Conservation (phyloP, 176 grass and related monocot species). For the Aegilops longissima region DNA sequence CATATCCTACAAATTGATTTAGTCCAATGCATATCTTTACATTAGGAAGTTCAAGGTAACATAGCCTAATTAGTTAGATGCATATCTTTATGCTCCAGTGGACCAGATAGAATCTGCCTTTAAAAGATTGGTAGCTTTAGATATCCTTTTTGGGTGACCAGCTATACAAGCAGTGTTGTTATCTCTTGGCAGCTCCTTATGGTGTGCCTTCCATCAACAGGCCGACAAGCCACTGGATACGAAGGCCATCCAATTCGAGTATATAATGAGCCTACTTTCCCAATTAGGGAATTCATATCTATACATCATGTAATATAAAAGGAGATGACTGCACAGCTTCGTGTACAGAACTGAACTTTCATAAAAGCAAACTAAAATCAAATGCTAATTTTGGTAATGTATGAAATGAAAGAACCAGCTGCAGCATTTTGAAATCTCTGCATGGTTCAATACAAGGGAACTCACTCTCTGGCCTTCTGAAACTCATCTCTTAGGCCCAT, state of each 20-base stretch:
- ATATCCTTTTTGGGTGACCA: neutral
- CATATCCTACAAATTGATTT: neutral
- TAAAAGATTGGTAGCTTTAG: neutral
- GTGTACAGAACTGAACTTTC: conserved; percentile 23
- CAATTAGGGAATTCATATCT: conserved; percentile 22
- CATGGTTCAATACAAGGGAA: conserved; percentile 32
- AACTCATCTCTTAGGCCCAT: conserved; percentile 99
- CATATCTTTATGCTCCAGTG: neutral
- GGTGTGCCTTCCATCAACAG: neutral
- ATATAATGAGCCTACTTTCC: neutral
- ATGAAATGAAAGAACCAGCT: conserved; percentile 2
- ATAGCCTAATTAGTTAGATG: neutral
- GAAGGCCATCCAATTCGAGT: neutral
- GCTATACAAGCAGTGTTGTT: neutral
- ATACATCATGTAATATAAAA: neutral
- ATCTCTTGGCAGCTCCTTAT: neutral
- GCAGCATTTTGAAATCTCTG: conserved; percentile 8
- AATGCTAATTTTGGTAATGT: conserved; percentile 5
- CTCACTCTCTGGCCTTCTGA: conserved; percentile 95
- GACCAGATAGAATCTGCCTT: neutral
- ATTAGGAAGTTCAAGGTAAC: neutral
- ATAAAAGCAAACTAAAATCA: conserved; percentile 1
- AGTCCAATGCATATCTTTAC: neutral
- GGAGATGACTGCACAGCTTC: neutral
- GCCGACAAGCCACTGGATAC: neutral